phyloP scores from a whole-genome alignment of 1,139 yeast genomes.

The Hanseniaspora gamundiae region DNA sequence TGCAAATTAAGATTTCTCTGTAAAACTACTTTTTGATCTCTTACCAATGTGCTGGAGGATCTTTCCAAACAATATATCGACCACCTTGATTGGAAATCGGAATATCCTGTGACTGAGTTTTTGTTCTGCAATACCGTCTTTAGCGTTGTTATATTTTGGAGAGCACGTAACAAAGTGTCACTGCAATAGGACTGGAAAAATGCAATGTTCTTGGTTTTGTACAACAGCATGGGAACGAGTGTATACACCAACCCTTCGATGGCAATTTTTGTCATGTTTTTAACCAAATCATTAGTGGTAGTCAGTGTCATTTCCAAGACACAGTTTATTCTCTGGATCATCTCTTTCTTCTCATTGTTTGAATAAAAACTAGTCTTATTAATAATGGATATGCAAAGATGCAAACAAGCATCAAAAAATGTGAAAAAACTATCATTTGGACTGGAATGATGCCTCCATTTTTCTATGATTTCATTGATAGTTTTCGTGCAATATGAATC shows the following conservation, averaged over 20 bases:
- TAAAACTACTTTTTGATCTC: neutral
- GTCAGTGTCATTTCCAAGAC: neutral
- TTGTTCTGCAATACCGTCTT: neutral
- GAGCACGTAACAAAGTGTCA: neutral
- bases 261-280: neutral
- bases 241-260: neutral
- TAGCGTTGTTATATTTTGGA: neutral
- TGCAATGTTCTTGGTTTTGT: neutral
- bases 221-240: neutral
- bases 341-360: neutral
- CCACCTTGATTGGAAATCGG: neutral
- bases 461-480: no score
- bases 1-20: neutral
- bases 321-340: neutral
- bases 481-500: no score
- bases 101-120: neutral
- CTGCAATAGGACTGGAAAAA: neutral
- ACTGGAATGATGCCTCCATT: no score
- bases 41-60: neutral
- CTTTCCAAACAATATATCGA: neutral
- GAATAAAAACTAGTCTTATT: neutral
- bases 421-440: no score
- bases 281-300: neutral
- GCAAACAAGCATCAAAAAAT: neutral
- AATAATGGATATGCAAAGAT: neutral